These are phyloP conservation scores for Mycena sp. DNA, from an alignment of 1,284 basidiomycete genomes.

Conservation along the genomic window DNA sequence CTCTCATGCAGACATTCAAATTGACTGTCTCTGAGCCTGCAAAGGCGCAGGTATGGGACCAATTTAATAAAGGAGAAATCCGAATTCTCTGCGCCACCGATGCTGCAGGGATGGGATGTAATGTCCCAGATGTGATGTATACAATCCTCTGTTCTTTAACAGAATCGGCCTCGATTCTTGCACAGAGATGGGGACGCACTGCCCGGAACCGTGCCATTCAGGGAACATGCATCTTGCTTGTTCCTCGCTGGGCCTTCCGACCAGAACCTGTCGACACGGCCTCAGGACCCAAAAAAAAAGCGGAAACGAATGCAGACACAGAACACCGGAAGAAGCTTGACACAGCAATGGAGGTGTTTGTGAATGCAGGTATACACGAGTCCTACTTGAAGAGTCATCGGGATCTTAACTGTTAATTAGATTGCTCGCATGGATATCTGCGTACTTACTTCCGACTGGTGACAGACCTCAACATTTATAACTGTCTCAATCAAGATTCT, in stretches of 20 bases:
- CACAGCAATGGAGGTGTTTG: not conserved
- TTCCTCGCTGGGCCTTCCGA: slow-evolving; percentile 1
- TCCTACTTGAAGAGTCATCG: not conserved
- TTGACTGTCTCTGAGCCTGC: slow-evolving; percentile 18
- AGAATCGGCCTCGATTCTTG: not conserved
- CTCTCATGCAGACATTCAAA: slow-evolving; percentile 17
- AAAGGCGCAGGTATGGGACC: slow-evolving; percentile 19
- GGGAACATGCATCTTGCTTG: slow-evolving; percentile 4
- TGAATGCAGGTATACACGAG: not conserved
- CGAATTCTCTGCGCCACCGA: slow-evolving; percentile 27
- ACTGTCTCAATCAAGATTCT: not conserved
- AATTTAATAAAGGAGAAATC: slow-evolving; percentile 16
- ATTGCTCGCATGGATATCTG: not conserved
- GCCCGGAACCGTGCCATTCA: not conserved
- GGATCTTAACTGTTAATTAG: not conserved
- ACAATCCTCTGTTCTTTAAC: not conserved
- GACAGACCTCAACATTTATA: not conserved
- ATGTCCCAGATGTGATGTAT: slow-evolving; percentile 1
- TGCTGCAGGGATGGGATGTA: slow-evolving; percentile 15
- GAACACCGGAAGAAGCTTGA: not conserved
- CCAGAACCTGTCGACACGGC: not conserved
- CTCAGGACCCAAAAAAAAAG: not conserved
- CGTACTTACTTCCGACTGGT: not conserved
- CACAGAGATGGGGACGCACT: slow-evolving; percentile 11
- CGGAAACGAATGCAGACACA: not conserved